Evolutionary conservation across 2,329 filamentous ascomycete species (phyloP).

Genomic region (Exserohilum turcica): DNA sequence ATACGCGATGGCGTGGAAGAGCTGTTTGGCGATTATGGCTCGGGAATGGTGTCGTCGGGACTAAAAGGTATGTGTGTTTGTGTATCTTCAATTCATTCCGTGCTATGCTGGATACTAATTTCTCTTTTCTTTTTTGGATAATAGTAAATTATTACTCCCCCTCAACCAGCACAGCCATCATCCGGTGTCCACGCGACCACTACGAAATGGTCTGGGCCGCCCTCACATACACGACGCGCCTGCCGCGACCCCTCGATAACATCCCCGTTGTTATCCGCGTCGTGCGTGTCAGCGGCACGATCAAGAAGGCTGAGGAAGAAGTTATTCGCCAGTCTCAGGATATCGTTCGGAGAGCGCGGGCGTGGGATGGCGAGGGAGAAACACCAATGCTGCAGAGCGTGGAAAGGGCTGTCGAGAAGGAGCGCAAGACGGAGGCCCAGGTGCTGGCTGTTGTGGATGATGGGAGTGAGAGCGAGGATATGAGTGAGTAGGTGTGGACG

Average conservation of each 20-base stretch:
- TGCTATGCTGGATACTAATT: no score
- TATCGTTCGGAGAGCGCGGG: slow-evolving; percentile 70
- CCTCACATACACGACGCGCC: slow-evolving; percentile 74
- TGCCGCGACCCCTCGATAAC: slow-evolving; percentile 63
- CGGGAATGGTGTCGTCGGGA: slow-evolving; percentile 72
- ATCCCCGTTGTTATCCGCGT: slow-evolving; percentile 80
- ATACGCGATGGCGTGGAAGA: slow-evolving; percentile 55
- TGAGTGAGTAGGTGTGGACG: slow-evolving; percentile 22
- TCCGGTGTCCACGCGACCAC: slow-evolving; percentile 79
- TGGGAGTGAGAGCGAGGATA: slow-evolving; percentile 24
- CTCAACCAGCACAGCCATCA: slow-evolving; percentile 92
- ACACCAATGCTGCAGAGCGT: slow-evolving; percentile 27
- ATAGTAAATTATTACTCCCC: slow-evolving; percentile 89
- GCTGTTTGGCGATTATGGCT: slow-evolving; percentile 77
- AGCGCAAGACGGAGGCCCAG: slow-evolving; percentile 20
- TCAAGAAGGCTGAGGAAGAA: slow-evolving; percentile 89
- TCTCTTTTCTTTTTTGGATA: no score
- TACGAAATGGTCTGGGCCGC: slow-evolving; percentile 91
- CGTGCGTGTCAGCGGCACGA: slow-evolving; percentile 87
- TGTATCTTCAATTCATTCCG: no score
- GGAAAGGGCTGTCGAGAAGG: slow-evolving; percentile 30
- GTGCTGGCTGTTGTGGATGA: slow-evolving; percentile 25
- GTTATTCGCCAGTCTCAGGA: slow-evolving; percentile 77
- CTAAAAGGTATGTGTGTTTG: slow-evolving; percentile 63
- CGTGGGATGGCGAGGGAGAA: slow-evolving; percentile 36